phyloP scores from a whole-genome alignment of 805 yeast genomes.

The Lipomyces kockii region DNA sequence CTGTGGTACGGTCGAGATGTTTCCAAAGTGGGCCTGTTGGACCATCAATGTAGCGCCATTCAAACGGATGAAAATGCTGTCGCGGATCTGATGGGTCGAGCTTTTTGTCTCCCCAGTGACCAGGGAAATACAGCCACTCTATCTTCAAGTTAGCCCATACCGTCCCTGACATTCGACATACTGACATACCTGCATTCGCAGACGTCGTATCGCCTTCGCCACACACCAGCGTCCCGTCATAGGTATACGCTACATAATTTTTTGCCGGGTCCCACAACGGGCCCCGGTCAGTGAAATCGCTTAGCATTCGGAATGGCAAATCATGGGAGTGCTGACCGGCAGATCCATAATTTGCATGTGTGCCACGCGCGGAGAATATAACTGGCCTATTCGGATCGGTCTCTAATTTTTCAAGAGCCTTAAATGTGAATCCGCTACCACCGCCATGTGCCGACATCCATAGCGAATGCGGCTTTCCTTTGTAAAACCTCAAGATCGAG shows the following conservation, averaged over 20 bases:
- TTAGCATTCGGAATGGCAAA: conserved; percentile 84
- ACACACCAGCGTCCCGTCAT: conserved; percentile 57
- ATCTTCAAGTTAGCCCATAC: conserved; percentile 54
- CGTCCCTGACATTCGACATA: neutral
- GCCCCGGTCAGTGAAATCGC: conserved; percentile 95
- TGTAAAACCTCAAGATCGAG: conserved; percentile 78
- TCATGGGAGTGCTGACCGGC: conserved; percentile 97
- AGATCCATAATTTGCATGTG: conserved; percentile 96
- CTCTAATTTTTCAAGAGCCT: conserved; percentile 70
- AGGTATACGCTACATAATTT: conserved; percentile 81
- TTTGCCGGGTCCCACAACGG: conserved; percentile 91
- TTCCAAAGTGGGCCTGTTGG: conserved; percentile 89
- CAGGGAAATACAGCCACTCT: conserved; percentile 78
- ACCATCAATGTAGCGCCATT: conserved; percentile 89
- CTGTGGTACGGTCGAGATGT: conserved; percentile 66
- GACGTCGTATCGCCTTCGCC: conserved; percentile 37
- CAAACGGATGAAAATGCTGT: conserved; percentile 85
- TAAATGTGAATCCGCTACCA: conserved; percentile 83
- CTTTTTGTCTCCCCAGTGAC: conserved; percentile 90
- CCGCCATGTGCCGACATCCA: conserved; percentile 99
- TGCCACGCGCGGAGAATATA: conserved; percentile 89
- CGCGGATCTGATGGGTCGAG: conserved; percentile 70
- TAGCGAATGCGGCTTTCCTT: conserved; percentile 77
- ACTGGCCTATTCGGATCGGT: conserved; percentile 62
- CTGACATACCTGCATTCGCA: conserved; percentile 41